These are phyloP conservation scores for Ogataea methanolica DNA, from an alignment of 805 yeast species.

Conservation along the genomic window DNA sequence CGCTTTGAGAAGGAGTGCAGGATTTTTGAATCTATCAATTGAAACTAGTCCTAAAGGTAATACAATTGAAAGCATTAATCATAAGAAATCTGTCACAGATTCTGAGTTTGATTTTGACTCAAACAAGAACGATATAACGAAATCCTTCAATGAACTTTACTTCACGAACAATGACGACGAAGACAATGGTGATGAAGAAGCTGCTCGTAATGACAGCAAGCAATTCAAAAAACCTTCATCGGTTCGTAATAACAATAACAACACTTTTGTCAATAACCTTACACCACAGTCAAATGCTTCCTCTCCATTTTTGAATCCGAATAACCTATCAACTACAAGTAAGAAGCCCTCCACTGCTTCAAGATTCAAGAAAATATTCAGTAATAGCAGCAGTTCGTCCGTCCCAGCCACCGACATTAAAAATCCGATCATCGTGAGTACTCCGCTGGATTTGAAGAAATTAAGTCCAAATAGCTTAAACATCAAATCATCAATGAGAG, in stretches of 20 bases:
- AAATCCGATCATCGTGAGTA: constrained; percentile 8
- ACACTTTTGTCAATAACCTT: constrained; percentile 3
- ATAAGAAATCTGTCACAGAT: constrained; percentile 5
- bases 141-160: constrained; percentile 31
- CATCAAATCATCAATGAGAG: constrained; percentile 2
- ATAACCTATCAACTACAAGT: constrained; percentile 5
- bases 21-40: constrained; percentile 44
- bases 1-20: constrained; percentile 46
- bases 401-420: constrained; percentile 1
- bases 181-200: background rate
- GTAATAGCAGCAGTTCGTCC: constrained; percentile 1
- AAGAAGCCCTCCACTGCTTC: constrained; percentile 20
- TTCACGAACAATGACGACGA: constrained; percentile 17
- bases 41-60: constrained; percentile 30
- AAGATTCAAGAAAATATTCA: constrained; percentile 19
- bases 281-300: constrained; percentile 14
- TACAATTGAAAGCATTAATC: constrained; percentile 4
- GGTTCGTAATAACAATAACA: constrained; percentile 1
- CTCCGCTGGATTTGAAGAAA: constrained; percentile 18
- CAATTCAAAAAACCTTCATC: constrained; percentile 1
- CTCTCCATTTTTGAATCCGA: constrained; percentile 25
- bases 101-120: constrained; percentile 24
- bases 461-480: constrained; percentile 11
- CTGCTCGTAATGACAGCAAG: background rate
- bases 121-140: constrained; percentile 25